A percentile compares a stretch with the other conserved stretches of the same genome.
phyloP scores from a whole-genome alignment of 371 early-diverging fungal species.

The Mucor velutinosus region DNA sequence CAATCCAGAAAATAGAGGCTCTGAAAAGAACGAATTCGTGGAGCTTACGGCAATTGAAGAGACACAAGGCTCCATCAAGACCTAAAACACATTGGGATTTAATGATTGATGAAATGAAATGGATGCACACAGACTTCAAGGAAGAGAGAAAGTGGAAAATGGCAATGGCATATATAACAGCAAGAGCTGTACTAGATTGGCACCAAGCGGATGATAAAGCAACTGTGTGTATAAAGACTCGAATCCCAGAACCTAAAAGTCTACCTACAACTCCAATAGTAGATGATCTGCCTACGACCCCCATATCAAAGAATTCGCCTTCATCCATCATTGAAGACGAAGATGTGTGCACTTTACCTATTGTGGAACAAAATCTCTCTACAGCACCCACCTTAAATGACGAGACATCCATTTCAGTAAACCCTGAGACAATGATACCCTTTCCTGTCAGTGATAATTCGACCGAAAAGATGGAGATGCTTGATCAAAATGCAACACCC shows the following conservation, averaged over 20 bases:
- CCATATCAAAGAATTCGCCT: neutral
- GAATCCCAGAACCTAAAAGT: slow-evolving; percentile 10
- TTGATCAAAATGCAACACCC: neutral
- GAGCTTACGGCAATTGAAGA: slow-evolving; percentile 82
- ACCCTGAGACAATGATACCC: neutral
- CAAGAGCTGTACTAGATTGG: slow-evolving; percentile 82
- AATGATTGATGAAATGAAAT: slow-evolving; percentile 87
- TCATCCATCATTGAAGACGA: neutral
- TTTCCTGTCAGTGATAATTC: neutral
- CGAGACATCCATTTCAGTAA: neutral
- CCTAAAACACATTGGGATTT: slow-evolving; percentile 90
- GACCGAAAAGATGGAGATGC: neutral
- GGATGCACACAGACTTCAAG: slow-evolving; percentile 85
- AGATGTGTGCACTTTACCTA: neutral
- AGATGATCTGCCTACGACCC: neutral
- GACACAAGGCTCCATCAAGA: slow-evolving; percentile 69
- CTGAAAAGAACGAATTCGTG: slow-evolving; percentile 78
- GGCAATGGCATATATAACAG: slow-evolving; percentile 70
- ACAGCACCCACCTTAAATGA: neutral
- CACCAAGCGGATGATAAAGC: slow-evolving; percentile 76
- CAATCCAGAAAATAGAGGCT: slow-evolving; percentile 77
- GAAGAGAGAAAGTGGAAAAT: slow-evolving; percentile 88
- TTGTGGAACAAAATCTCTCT: neutral
- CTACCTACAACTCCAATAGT: neutral
- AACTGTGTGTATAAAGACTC: slow-evolving; percentile 59